Conservation (phyloP, 2,329 filamentous ascomycete species). For the Diaporthe sp. region DNA sequence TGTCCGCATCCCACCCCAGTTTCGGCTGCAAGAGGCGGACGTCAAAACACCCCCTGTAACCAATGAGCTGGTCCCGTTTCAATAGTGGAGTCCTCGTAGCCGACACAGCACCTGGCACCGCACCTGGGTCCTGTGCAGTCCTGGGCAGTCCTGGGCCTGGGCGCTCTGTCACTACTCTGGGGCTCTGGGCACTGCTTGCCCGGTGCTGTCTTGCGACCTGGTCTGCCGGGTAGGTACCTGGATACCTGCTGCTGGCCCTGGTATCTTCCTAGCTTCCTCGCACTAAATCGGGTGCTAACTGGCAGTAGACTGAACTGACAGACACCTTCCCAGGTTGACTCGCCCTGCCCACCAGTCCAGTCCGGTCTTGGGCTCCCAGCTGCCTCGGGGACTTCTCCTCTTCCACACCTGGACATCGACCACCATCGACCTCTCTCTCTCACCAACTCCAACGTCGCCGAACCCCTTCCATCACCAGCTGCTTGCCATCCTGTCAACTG, state of each 20-base stretch:
- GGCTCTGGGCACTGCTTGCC: conserved; percentile 6
- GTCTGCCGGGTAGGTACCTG: background rate
- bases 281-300: conserved; percentile 15
- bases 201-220: background rate
- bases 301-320: conserved; percentile 23
- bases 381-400: conserved; percentile 33
- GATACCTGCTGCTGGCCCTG: conserved; percentile 3
- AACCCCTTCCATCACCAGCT: conserved; percentile 34
- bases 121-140: background rate
- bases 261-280: conserved; percentile 14
- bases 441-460: conserved; percentile 29
- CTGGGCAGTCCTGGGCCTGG: background rate
- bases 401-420: conserved; percentile 30
- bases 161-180: conserved; percentile 15
- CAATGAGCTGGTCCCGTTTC: conserved; percentile 30
- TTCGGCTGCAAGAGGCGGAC: conserved; percentile 24
- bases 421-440: conserved; percentile 36
- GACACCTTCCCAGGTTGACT: conserved; percentile 32
- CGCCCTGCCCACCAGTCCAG: conserved; percentile 9
- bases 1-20: conserved; percentile 32
- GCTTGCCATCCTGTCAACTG: conserved; percentile 32
- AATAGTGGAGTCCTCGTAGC: conserved; percentile 24
- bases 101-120: conserved; percentile 25
- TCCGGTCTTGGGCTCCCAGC: conserved; percentile 23
- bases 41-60: conserved; percentile 32